phyloP scores from a whole-genome alignment of 202 grass and related monocot genomes.

The Elaeis oleifera region DNA sequence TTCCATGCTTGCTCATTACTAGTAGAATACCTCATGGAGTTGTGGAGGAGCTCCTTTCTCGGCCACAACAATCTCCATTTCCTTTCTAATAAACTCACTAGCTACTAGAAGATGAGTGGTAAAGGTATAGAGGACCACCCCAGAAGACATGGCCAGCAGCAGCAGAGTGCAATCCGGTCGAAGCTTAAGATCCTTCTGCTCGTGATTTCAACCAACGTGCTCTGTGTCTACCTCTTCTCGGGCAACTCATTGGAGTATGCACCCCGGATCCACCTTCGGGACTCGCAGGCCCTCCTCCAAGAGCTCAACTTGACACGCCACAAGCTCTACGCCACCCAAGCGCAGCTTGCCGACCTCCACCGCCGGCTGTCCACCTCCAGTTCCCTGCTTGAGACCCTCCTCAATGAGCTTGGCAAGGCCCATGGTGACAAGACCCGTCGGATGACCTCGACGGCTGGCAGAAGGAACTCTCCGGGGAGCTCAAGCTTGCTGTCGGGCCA shows the following conservation, averaged over 20 bases:
- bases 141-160: conserved; percentile 11
- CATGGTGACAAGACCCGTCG: neutral
- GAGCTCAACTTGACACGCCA: neutral
- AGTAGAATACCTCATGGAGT: too few species aligned
- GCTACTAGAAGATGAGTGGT: neutral
- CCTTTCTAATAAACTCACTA: too few species aligned
- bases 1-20: too few species aligned
- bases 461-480: neutral
- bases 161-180: conserved; percentile 13
- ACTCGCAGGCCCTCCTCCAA: neutral
- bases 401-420: too few species aligned
- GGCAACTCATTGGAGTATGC: conserved; percentile 25
- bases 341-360: neutral
- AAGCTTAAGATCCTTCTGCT: conserved; percentile 61
- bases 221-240: conserved; percentile 70
- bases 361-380: neutral
- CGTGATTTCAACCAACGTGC: conserved; percentile 54
- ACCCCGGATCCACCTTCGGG: neutral
- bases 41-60: too few species aligned
- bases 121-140: conserved; percentile 3
- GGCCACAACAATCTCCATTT: too few species aligned
- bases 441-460: neutral
- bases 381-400: too few species aligned
- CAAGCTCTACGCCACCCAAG: neutral
- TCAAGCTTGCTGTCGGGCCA: conserved; percentile 3